A percentile compares a stretch with the other conserved stretches of the same genome.
Conservation (phyloP, 768 basidiomycete genomes). For the Neoboletus magnificus region DNA sequence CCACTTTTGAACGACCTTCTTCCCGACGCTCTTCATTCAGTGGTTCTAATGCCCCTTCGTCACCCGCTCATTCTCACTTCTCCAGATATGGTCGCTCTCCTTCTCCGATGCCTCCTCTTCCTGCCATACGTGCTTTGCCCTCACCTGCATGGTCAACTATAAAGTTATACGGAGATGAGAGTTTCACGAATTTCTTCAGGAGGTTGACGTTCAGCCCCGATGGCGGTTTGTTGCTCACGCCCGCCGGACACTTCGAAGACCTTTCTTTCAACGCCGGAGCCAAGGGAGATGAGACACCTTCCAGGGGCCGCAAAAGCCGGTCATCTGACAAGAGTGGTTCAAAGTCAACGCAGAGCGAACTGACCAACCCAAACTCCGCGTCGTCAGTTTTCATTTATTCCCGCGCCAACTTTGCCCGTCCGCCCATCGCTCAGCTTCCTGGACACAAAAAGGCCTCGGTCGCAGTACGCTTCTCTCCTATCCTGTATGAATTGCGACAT, state of each 20-base stretch:
- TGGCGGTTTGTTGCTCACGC: conserved; percentile 88
- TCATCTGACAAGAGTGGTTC: conserved; percentile 35
- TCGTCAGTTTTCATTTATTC: conserved; percentile 92
- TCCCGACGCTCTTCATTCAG: conserved; percentile 68
- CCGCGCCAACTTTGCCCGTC: conserved; percentile 87
- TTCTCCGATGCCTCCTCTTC: conserved; percentile 88
- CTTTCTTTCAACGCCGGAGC: conserved; percentile 50
- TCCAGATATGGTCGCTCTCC: conserved; percentile 76
- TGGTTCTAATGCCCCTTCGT: conserved; percentile 75
- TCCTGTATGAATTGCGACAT: conserved; percentile 85
- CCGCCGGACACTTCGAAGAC: conserved; percentile 97
- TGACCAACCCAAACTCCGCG: conserved; percentile 36
- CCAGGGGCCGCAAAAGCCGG: conserved; percentile 57
- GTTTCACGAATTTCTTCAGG: conserved; percentile 93
- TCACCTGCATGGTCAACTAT: conserved; percentile 64
- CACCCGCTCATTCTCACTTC: conserved; percentile 56
- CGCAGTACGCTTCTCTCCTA: conserved; percentile 89
- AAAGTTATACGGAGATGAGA: conserved; percentile 93
- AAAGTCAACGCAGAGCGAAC: conserved; percentile 30
- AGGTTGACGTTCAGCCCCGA: conserved; percentile 93
- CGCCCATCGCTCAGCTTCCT: conserved; percentile 91
- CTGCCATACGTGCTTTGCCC: conserved; percentile 78
- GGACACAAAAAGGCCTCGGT: conserved; percentile 96
- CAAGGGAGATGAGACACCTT: conserved; percentile 41
- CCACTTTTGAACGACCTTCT: conserved; percentile 58